phyloP scores from a whole-genome alignment of 257 asterid genomes.

The Solanum arcanum region DNA sequence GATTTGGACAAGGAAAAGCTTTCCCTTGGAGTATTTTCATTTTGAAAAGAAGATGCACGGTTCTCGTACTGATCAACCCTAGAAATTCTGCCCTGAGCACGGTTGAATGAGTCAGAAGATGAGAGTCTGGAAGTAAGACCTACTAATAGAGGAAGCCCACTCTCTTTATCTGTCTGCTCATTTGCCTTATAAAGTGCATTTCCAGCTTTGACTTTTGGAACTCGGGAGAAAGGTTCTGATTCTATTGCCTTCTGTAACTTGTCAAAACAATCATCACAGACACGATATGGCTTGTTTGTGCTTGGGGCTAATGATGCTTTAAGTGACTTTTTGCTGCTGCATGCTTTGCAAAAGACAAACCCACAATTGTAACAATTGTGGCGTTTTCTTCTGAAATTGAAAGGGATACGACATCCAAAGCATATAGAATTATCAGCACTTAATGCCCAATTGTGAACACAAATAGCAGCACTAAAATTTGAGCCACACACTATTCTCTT shows the following conservation, averaged over 20 bases:
- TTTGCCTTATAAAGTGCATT: constrained; percentile 16
- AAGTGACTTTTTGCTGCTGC: constrained; percentile 55
- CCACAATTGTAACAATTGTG: constrained; percentile 97
- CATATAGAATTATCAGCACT: constrained; percentile 60
- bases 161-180: constrained; percentile 33
- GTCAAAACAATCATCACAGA: constrained; percentile 77
- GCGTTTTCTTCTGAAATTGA: constrained; percentile 68
- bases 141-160: constrained; percentile 14
- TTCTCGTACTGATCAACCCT: constrained; percentile 21
- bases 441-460: constrained; percentile 67
- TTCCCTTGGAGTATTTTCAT: constrained; percentile 30
- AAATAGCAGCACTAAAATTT: constrained; percentile 62
- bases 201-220: constrained; percentile 29
- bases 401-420: constrained; percentile 59
- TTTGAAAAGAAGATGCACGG: constrained; percentile 28
- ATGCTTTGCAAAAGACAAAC: constrained; percentile 65
- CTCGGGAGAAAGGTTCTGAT: constrained; percentile 16
- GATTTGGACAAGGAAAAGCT: constrained; percentile 42
- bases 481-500: constrained; percentile 70
- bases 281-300: constrained; percentile 69
- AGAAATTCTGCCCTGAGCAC: constrained; percentile 26
- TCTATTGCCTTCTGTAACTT: constrained; percentile 48
- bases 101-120: constrained; percentile 49
- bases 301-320: constrained; percentile 81
- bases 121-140: constrained; percentile 42